Conservation (phyloP, 1,284 basidiomycete species). For the Coniferiporia weirii region DNA sequence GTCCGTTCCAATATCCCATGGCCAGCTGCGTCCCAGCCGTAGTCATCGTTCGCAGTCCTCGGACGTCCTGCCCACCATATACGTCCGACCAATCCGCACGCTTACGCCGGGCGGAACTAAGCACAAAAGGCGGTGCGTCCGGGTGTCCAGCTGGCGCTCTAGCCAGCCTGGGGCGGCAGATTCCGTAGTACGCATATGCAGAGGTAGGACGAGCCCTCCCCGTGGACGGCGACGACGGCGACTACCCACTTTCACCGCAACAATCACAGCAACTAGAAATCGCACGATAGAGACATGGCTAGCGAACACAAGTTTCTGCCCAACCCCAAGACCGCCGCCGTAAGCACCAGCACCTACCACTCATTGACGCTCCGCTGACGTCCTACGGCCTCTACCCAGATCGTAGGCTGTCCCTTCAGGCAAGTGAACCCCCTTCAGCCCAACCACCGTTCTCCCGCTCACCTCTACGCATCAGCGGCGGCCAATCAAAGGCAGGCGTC, state of each 20-base stretch:
- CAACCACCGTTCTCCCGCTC: background rate
- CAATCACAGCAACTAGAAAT: background rate
- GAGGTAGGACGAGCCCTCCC: background rate
- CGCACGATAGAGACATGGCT: background rate
- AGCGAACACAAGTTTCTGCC: conserved; percentile 44
- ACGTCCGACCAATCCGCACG: no score
- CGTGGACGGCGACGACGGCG: background rate
- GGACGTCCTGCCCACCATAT: no score
- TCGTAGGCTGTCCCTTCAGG: conserved; percentile 75
- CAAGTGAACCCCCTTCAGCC: conserved; percentile 23
- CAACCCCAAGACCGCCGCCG: conserved; percentile 65
- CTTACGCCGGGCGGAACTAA: background rate
- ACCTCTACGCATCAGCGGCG: conserved; percentile 36
- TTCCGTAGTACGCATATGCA: background rate
- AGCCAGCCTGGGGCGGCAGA: background rate
- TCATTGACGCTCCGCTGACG: background rate
- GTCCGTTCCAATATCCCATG: no score
- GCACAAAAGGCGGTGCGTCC: no score
- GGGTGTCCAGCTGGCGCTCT: no score
- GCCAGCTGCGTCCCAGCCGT: no score
- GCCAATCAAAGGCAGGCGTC: conserved; percentile 78
- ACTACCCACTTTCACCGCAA: conserved; percentile 4
- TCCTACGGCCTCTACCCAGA: no score
- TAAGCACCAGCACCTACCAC: conserved; percentile 32
- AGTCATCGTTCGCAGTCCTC: no score